Evolutionary conservation across 2,329 filamentous ascomycete genomes (phyloP).

Genomic region (Coniochaeta sp.): DNA sequence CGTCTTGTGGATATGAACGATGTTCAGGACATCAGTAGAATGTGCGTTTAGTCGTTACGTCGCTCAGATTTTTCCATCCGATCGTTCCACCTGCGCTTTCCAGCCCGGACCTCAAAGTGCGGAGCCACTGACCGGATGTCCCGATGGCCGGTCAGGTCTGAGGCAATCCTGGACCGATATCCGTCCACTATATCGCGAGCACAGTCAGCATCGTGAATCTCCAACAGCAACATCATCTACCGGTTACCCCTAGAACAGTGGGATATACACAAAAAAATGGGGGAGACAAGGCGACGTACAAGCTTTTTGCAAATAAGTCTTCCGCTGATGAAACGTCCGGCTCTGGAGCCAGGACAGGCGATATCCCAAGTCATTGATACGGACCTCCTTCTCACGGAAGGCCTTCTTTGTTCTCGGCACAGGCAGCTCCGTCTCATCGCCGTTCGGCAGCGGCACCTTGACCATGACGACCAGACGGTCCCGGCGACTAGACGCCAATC

Average conservation of each 20-base stretch:
- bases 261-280: not conserved
- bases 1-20: not conserved
- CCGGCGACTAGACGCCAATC: conserved; percentile 24
- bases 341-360: conserved; percentile 97
- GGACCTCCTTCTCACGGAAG: conserved; percentile 73
- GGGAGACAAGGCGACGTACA: conserved; percentile 52
- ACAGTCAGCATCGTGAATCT: not conserved
- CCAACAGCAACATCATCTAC: not conserved
- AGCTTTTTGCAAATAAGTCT: conserved; percentile 83
- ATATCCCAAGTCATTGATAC: conserved; percentile 86
- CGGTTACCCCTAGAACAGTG: not conserved
- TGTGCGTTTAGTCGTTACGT: not conserved
- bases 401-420: conserved; percentile 67
- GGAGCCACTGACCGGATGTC: conserved; percentile 67
- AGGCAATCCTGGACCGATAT: conserved; percentile 84
- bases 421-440: conserved; percentile 63
- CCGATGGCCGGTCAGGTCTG: conserved; percentile 71
- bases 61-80: conserved; percentile 26
- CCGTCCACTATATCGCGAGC: conserved; percentile 62
- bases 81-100: conserved; percentile 70
- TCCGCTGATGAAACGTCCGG: conserved; percentile 78
- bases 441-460: conserved; percentile 60
- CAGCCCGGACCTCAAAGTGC: conserved; percentile 82
- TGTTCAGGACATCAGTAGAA: not conserved
- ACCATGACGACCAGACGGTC: conserved; percentile 36